A percentile compares a stretch with the other conserved stretches of the same genome.
These are phyloP conservation scores for Claviceps arundinis DNA, from an alignment of 2,329 filamentous ascomycete genomes.

Conservation along the genomic window DNA sequence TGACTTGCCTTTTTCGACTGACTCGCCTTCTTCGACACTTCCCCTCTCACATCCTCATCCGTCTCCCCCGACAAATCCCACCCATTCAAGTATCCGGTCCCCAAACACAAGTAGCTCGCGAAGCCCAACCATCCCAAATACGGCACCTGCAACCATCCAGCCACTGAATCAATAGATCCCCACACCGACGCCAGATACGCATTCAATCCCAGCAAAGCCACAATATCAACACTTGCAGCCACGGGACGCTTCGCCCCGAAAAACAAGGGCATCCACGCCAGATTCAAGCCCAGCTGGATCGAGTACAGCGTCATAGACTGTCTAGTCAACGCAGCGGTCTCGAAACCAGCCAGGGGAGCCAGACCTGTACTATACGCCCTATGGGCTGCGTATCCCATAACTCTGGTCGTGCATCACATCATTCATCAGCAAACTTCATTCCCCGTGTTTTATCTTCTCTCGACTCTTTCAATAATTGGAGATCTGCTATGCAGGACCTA, in stretches of 20 bases:
- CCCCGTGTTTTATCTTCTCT: no score
- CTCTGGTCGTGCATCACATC: conserved; percentile 14
- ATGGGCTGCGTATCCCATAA: conserved; percentile 85
- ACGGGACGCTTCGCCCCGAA: conserved; percentile 64
- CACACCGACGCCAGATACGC: conserved; percentile 65
- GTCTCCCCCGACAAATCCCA: conserved; percentile 42
- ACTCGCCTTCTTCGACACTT: no score
- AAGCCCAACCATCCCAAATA: conserved; percentile 82
- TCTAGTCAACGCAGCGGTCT: conserved; percentile 45
- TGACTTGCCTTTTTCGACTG: no score
- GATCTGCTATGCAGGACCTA: no score
- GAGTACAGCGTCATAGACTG: conserved; percentile 68
- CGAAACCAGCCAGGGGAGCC: conserved; percentile 38
- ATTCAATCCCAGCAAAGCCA: conserved; percentile 57
- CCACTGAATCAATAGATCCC: conserved; percentile 57
- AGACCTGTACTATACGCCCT: conserved; percentile 56
- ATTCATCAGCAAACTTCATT: neutral
- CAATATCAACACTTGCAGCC: conserved; percentile 62
- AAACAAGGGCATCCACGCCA: conserved; percentile 88
- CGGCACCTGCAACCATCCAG: conserved; percentile 63
- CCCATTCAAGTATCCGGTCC: conserved; percentile 52
- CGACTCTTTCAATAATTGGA: no score
- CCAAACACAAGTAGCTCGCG: conserved; percentile 70
- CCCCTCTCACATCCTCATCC: conserved; percentile 5
- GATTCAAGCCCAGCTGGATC: conserved; percentile 71